Evolutionary conservation across 257 asterid genomes (phyloP).

Genomic region (Lithospermum erythrorhizon): DNA sequence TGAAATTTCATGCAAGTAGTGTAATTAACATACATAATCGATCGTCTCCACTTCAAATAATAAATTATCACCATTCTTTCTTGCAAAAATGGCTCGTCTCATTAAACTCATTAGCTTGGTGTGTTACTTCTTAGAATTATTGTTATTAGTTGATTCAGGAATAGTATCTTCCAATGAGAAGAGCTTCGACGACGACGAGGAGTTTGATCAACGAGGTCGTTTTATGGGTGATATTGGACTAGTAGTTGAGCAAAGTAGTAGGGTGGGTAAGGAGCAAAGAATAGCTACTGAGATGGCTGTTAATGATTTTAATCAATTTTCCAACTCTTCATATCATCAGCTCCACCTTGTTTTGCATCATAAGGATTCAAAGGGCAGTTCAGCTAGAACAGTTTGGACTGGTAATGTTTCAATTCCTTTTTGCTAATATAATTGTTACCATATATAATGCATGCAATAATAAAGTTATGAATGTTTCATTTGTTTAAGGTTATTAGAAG

Average conservation of each 20-base stretch:
- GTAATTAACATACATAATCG: too few species aligned
- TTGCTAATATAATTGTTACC: too few species aligned
- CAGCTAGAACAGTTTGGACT: conserved; percentile 28
- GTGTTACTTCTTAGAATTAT: neutral
- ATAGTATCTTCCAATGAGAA: neutral
- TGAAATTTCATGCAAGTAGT: too few species aligned
- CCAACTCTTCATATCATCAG: conserved; percentile 16
- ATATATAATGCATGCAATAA: neutral
- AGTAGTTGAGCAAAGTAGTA: conserved; percentile 26
- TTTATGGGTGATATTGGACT: conserved; percentile 19
- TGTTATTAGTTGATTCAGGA: neutral
- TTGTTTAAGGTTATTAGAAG: too few species aligned
- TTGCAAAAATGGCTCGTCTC: conserved; percentile 5
- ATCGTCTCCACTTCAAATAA: too few species aligned
- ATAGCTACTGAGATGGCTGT: conserved; percentile 39
- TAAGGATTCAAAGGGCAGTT: conserved; percentile 21
- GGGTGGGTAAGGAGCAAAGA: conserved; percentile 49
- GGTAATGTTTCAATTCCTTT: conserved; percentile 25
- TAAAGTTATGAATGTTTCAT: too few species aligned
- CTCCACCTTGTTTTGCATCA: conserved; percentile 16
- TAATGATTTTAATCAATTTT: conserved; percentile 15
- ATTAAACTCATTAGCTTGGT: neutral
- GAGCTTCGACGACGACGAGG: neutral
- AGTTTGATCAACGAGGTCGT: too few species aligned
- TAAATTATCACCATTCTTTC: neutral